Base-by-base conservation (phyloP, 139 green algal species). In the Auxenochlorella protothecoides region DNA sequence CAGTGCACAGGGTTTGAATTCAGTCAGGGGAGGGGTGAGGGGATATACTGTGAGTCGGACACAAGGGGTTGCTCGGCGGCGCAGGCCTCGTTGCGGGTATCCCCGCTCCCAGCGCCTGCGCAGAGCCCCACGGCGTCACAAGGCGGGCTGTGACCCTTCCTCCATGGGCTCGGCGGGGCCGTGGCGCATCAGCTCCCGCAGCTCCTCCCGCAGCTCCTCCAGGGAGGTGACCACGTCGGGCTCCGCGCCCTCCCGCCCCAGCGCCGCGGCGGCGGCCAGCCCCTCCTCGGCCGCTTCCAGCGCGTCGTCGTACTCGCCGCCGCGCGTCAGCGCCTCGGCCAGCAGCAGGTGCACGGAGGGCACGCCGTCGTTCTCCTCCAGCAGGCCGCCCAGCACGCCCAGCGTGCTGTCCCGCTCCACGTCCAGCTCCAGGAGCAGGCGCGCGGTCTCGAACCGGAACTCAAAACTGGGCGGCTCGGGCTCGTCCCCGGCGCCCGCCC, bases 361-460 rank as follows among this genome's bases (percentile, higher is more conserved):
- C 63, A 87, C 87, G 54, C 62, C 78, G 82, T 96, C 90, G 68
- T 92, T 80, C 76, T 96, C 90, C 61, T 84, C 83, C 7, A 94
- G 69, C 63, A 96, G 72, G 10, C 76, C 74, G 66, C 91, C 81
- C 65, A 94, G 70, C 55, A 96, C 81, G 85, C 90, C 79, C 62
- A 54, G 9, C 6, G 27, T 87, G 0, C 73, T 72, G 0, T 89
- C 81, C 9, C 83, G 88, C 0, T 71, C 78, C 1, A 88, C 84
- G 13, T 94, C 89, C 72, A 96, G 84, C 73, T 95, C 89, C 60
- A 96, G 78, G 69, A 96, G 77, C 81, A 96, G 82, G 81, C 95
- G 94, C 8, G 87, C 91, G 44, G 77, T 83, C 77, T 95, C 89
- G 56, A 95, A 86, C 10, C 91, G 74, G 78, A 93, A 93, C 82